Conservation (phyloP, 345 rosid species). For the Streptanthus diversifolius region DNA sequence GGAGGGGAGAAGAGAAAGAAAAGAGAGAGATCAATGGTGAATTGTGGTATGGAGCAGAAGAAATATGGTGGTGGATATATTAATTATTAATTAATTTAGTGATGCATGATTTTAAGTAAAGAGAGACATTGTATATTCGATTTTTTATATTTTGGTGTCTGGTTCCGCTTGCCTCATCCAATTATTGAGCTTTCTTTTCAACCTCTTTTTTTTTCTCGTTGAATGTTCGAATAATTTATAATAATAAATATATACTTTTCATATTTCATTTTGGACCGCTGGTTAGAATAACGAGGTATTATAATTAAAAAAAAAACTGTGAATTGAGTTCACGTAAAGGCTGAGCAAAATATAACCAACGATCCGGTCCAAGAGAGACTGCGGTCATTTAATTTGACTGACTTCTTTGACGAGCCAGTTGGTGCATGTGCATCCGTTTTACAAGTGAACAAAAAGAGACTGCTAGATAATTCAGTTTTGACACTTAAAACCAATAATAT, state of each 20-base stretch:
- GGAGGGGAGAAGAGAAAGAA: neutral
- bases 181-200: conserved; percentile 29
- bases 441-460: too few species aligned
- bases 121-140: conserved; percentile 22
- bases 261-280: neutral
- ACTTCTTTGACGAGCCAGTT: conserved; percentile 1
- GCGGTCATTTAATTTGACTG: conserved; percentile 5
- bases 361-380: conserved; percentile 11
- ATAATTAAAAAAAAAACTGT: conserved; percentile 1
- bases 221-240: neutral
- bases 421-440: too few species aligned
- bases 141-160: conserved; percentile 19
- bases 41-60: conserved; percentile 24
- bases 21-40: neutral
- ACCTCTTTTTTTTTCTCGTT: conserved; percentile 23
- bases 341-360: neutral
- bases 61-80: conserved; percentile 9
- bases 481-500: too few species aligned
- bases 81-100: neutral
- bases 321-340: conserved; percentile 36
- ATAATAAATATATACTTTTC: neutral
- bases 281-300: neutral
- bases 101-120: conserved; percentile 18
- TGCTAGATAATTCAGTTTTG: too few species aligned
- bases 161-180: conserved; percentile 31